Evolutionary conservation across 2,329 filamentous ascomycete species (phyloP).

Genomic region (Thelonectria rubi): DNA sequence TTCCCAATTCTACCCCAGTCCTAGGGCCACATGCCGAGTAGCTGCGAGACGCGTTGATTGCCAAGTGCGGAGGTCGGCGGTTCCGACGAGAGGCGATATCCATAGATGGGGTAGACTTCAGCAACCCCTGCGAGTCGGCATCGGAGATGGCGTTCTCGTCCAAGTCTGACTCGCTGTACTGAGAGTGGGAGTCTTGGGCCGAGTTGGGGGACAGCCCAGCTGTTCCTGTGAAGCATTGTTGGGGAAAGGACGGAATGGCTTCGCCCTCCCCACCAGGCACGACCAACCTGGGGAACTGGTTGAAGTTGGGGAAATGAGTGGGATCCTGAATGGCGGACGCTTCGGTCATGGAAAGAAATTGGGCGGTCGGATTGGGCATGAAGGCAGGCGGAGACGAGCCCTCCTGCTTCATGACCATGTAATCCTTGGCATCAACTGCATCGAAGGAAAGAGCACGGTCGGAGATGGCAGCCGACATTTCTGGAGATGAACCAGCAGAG

Average conservation of each 20-base stretch:
- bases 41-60: conserved; percentile 56
- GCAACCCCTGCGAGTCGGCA: conserved; percentile 32
- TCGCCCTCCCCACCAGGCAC: conserved; percentile 38
- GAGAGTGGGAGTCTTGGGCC: conserved; percentile 31
- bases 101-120: conserved; percentile 60
- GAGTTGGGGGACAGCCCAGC: conserved; percentile 31
- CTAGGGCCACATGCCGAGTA: conserved; percentile 55
- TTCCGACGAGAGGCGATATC: conserved; percentile 65
- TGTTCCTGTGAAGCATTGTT: conserved; percentile 34
- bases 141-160: conserved; percentile 29
- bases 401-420: conserved; percentile 10
- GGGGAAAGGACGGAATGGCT: conserved; percentile 34
- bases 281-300: conserved; percentile 39
- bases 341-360: conserved; percentile 26
- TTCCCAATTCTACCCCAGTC: conserved; percentile 58
- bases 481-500: conserved; percentile 37
- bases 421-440: conserved; percentile 15
- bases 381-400: not conserved
- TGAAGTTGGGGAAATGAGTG: conserved; percentile 16
- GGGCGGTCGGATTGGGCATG: conserved; percentile 6
- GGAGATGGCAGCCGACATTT: conserved; percentile 32
- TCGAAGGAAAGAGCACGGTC: conserved; percentile 30
- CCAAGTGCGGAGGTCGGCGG: conserved; percentile 55
- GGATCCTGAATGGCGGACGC: conserved; percentile 4
- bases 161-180: conserved; percentile 30